Evolutionary conservation across 2,329 filamentous ascomycete genomes (phyloP), one percentile per base, ranked within the genome.

Genomic region (Fusarium setosum): DNA sequence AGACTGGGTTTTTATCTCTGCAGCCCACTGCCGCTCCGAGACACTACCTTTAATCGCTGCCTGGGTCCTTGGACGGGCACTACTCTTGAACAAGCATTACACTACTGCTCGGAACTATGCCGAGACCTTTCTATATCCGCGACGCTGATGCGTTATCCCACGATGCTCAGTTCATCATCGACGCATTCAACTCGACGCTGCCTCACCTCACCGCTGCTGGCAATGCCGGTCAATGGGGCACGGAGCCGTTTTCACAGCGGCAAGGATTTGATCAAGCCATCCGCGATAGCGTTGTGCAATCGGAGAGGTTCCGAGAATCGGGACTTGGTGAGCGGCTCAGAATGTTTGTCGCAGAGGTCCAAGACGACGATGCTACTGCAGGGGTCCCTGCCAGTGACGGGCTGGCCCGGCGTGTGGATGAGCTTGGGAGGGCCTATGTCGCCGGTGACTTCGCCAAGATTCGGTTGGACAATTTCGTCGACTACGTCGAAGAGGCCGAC

Each of bases 101-200:
- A n/a, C n/a, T 21, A n/a, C 17, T 38, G 12, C 10, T 45, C 51
- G 49, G 53, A 45, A 59, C 42, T 42, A 68, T 72, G 68, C 34
- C 63, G 44, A 59, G 38, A 15, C 37, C 17, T 9, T 74, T 76
- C 49, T 54, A 49, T 49, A 61, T 76, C 31, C 70, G 73, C 26
- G 62, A 73, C 26, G 71, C 64, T 18, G 54, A 51, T 18, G 50
- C 52, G 31, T 54, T 57, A 35, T 61, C 57, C n/a, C 55, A 69
- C 31, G 74, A 76, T 61, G 65, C 66, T 51, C 54, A 69, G 29
- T 75, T 75, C 69, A 72, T 77, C 38, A 54, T 72, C 26, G 66
- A 68, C 23, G 73, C 72, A 44, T 74, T 76, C 63, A 69, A 75
- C 59, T 75, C 72, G 10, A 70, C 67, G 9, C 44, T 77, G 34